Evolutionary conservation across 352 stramenopile genomes (phyloP), one percentile per base, ranked within the genome.

Genomic region (Phytophthora sp.): DNA sequence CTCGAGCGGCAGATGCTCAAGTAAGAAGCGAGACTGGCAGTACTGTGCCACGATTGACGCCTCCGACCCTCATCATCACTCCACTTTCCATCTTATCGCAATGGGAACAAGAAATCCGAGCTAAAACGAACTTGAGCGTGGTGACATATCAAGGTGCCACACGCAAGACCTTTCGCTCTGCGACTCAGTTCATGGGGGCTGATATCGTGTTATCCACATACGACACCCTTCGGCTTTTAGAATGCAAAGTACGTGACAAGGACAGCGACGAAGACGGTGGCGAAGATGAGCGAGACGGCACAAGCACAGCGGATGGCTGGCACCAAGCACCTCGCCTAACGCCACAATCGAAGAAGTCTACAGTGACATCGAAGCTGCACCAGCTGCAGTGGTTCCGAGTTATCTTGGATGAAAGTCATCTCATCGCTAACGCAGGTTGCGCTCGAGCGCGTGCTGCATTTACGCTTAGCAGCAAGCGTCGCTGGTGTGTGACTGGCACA

Each of bases 401-500:
- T 15, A 92, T 97, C 24, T 55, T 97, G 27, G 89, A 97, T 58
- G 89, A 97, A 61, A 94, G 84, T 27, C 89, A 97, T 58, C 72
- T 94, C 23, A 97, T 97, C 58, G 87, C 89, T 26, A 97, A 97
- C 12, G 72, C 80, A n/a, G 86, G 71, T 11, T 89, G 80, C 17
- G 86, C 79, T 24, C 78, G 84, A 42, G 77, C 86, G 0, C 77
- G 76, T 20, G 82, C 83, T 20, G 79, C 82, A 1, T 83, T 78
- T 21, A 63, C 76, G 1, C 76, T 98, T 18, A 74, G 86, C 11
- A 90, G 88, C 28, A 79, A 81, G 52, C 74, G 84, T 3, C 87
- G 90, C 6, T 95, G 93, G 73, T 96, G 88, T 55, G 75, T 98
- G 6, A 97, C 92, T 3, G 91, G 92, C 10, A 98, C 91, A 13